Evolutionary conservation across 768 basidiomycete genomes (phyloP).

Genomic region (Tulasnella sp.): DNA sequence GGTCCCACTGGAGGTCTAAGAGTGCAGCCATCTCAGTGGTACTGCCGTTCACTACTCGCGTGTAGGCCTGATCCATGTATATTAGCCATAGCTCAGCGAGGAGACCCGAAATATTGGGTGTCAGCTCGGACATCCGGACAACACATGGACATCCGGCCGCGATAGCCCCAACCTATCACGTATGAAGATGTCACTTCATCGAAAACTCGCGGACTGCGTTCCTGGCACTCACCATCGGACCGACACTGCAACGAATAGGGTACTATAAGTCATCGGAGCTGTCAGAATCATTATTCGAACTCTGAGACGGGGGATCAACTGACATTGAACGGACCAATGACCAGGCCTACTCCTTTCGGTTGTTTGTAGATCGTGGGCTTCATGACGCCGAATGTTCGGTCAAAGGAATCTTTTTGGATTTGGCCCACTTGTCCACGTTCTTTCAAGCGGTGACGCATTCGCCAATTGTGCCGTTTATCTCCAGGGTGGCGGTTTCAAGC

Average conservation of each 20-base stretch:
- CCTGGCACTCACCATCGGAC: slow-evolving; percentile 40
- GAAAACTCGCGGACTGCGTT: not conserved
- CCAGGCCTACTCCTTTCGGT: slow-evolving; percentile 38
- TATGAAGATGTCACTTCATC: not conserved
- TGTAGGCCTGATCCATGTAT: slow-evolving; percentile 59
- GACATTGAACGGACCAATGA: slow-evolving; percentile 26
- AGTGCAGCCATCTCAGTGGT: slow-evolving; percentile 58
- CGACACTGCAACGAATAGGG: slow-evolving; percentile 49
- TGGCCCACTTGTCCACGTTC: slow-evolving; percentile 65
- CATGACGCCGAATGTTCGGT: slow-evolving; percentile 46
- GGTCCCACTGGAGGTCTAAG: slow-evolving; percentile 61
- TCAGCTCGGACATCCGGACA: slow-evolving; percentile 67
- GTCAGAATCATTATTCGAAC: not conserved
- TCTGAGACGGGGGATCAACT: slow-evolving; percentile 12
- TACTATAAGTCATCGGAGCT: slow-evolving; percentile 36
- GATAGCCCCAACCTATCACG: slow-evolving; percentile 45
- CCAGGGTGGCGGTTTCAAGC: slow-evolving; percentile 53
- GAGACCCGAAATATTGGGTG: slow-evolving; percentile 44
- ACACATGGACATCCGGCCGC: slow-evolving; percentile 66
- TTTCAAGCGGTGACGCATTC: slow-evolving; percentile 46
- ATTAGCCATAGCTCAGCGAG: slow-evolving; percentile 58
- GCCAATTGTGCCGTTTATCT: slow-evolving; percentile 42
- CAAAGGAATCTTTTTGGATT: slow-evolving; percentile 49
- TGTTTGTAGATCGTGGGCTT: slow-evolving; percentile 59
- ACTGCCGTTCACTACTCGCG: slow-evolving; percentile 60